Percentiles rank a stretch among this genome's conserved stretches.
Conservation (phyloP, 2,329 filamentous ascomycete genomes). For the Xylaria sp. region DNA sequence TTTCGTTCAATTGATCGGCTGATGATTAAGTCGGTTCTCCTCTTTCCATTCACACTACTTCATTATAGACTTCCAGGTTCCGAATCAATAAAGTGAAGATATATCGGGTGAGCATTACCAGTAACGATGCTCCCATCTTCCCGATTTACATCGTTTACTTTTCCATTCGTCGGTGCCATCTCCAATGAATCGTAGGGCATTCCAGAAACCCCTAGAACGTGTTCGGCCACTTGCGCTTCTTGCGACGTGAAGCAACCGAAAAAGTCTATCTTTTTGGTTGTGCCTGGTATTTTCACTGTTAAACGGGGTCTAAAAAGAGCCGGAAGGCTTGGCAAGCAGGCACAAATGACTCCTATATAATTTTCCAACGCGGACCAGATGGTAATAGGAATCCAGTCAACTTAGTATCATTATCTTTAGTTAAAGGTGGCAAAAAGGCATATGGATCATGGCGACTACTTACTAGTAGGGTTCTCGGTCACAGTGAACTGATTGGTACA, state of each 20-base stretch:
- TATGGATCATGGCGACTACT: neutral
- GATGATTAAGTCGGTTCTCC: too few species aligned
- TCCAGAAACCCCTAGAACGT: neutral
- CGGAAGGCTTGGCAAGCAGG: slow-evolving; percentile 30
- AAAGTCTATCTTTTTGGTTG: slow-evolving; percentile 1
- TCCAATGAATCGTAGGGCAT: neutral
- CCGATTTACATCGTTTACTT: neutral
- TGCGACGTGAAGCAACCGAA: neutral
- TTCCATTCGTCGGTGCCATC: slow-evolving; percentile 5
- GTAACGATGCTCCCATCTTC: neutral
- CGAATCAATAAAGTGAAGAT: neutral
- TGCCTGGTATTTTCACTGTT: neutral
- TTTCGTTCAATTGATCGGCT: too few species aligned
- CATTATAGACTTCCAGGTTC: neutral
- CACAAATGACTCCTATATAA: slow-evolving; percentile 31
- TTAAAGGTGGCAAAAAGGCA: neutral
- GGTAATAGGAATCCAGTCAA: slow-evolving; percentile 33
- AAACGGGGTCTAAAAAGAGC: slow-evolving; percentile 21
- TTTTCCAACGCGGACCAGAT: slow-evolving; percentile 28
- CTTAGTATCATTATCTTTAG: slow-evolving; percentile 15
- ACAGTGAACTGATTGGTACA: slow-evolving; percentile 27
- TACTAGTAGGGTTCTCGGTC: slow-evolving; percentile 28
- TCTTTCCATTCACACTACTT: too few species aligned
- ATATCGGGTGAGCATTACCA: neutral
- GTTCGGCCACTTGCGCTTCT: neutral